A percentile compares a stretch with the other conserved stretches of the same genome.
phyloP scores from a whole-genome alignment of 2,329 filamentous ascomycete genomes.

The Ceratocystis cacaofunesta region DNA sequence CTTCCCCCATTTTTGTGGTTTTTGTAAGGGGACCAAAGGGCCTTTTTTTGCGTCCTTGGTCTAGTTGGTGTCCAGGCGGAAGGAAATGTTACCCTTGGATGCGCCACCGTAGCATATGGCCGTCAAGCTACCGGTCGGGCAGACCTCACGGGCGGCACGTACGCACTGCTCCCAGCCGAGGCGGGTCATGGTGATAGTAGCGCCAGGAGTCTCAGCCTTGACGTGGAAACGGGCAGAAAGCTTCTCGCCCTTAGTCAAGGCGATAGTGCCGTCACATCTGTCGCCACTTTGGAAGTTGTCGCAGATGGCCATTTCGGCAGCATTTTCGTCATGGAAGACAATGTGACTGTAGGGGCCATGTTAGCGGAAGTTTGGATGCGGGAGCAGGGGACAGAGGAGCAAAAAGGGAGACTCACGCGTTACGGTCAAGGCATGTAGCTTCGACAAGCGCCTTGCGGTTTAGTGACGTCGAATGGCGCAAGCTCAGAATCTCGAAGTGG shows the following conservation, averaged over 20 bases:
- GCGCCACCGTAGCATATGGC: slow-evolving; percentile 35
- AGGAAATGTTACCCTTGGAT: slow-evolving; percentile 31
- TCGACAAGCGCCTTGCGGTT: slow-evolving; percentile 29
- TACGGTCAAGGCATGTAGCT: slow-evolving; percentile 29
- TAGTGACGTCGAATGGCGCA: slow-evolving; percentile 27
- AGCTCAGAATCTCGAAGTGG: slow-evolving; percentile 31
- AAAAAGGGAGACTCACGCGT: slow-evolving; percentile 24
- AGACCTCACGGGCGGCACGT: slow-evolving; percentile 35
- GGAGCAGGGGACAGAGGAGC: not conserved
- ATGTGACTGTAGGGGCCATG: slow-evolving; percentile 23
- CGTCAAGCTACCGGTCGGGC: slow-evolving; percentile 34
- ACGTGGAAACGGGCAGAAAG: slow-evolving; percentile 36
- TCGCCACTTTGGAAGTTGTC: slow-evolving; percentile 35
- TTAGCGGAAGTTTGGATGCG: slow-evolving; percentile 8
- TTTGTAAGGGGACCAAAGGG: not conserved
- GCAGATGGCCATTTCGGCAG: slow-evolving; percentile 35
- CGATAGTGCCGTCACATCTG: slow-evolving; percentile 30
- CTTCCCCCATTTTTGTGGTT: not conserved
- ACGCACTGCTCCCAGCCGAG: slow-evolving; percentile 39
- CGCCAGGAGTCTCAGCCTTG: slow-evolving; percentile 27
- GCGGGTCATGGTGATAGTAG: slow-evolving; percentile 39
- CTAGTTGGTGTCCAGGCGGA: slow-evolving; percentile 24
- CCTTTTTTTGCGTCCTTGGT: not conserved
- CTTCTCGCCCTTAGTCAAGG: slow-evolving; percentile 31
- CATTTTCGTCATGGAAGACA: slow-evolving; percentile 35